phyloP scores from a whole-genome alignment of 192 early-diverging fungal species.

The Gonapodya sp. region DNA sequence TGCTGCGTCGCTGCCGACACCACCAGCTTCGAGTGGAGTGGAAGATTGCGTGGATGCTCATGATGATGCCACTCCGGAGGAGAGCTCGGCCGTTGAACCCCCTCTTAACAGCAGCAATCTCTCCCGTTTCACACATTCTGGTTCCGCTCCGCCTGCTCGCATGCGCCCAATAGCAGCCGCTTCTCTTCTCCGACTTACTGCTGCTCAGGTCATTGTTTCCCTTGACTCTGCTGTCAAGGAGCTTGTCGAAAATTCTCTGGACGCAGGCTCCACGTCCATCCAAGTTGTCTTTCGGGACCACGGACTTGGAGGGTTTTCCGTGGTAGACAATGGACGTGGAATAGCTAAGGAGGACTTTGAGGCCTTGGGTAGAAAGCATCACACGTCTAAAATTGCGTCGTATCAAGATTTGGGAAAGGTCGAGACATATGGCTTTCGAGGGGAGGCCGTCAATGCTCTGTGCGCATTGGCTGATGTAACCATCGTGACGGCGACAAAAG shows the following conservation, averaged over 20 bases:
- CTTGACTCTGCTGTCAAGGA: constrained; percentile 46
- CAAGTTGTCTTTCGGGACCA: constrained; percentile 73
- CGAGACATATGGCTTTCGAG: constrained; percentile 82
- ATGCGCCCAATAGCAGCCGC: background rate
- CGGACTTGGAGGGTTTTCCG: constrained; percentile 64
- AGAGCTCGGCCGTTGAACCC: no score
- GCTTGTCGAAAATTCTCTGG: constrained; percentile 87
- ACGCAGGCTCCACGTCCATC: constrained; percentile 72
- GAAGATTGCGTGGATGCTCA: no score
- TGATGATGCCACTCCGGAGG: no score
- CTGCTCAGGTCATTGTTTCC: constrained; percentile 19
- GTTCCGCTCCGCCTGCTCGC: background rate
- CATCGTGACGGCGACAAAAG: constrained; percentile 40
- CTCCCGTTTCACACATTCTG: background rate
- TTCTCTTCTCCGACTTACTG: constrained; percentile 8
- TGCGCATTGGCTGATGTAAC: constrained; percentile 57
- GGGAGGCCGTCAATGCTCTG: constrained; percentile 85
- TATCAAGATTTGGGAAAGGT: constrained; percentile 73
- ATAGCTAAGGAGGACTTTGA: constrained; percentile 53
- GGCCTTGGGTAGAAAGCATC: constrained; percentile 62
- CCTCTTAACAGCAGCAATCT: background rate
- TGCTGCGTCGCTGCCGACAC: no score
- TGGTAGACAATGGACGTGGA: constrained; percentile 83
- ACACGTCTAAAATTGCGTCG: constrained; percentile 70
- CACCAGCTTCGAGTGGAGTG: no score